Evolutionary conservation across 2,329 filamentous ascomycete species (phyloP).

Genomic region (Dothistroma pini): DNA sequence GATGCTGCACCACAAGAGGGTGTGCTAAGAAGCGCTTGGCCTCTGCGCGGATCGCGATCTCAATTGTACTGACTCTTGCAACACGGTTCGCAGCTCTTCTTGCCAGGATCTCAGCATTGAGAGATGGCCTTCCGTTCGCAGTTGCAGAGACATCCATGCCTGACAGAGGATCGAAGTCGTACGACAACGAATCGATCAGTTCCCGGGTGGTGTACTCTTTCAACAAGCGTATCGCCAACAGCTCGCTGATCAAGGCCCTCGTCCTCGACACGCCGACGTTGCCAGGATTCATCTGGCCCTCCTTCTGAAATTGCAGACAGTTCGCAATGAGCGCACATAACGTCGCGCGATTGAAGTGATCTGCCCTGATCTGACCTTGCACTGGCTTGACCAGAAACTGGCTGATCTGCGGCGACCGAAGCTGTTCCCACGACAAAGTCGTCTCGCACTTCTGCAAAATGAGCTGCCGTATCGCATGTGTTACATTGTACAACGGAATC

Average conservation of each 20-base stretch:
- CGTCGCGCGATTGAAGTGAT: constrained; percentile 81
- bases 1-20: constrained; percentile 84
- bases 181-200: constrained; percentile 88
- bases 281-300: constrained; percentile 74
- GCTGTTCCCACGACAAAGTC: constrained; percentile 88
- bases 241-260: constrained; percentile 81
- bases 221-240: constrained; percentile 82
- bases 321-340: constrained; percentile 91
- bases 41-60: constrained; percentile 88
- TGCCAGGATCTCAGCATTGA: constrained; percentile 27
- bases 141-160: constrained; percentile 58
- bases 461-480: constrained; percentile 82
- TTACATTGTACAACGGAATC: constrained; percentile 84
- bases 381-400: constrained; percentile 96
- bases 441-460: constrained; percentile 85
- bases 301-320: constrained; percentile 87
- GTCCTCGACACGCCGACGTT: constrained; percentile 82
- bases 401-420: constrained; percentile 91
- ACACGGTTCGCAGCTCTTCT: constrained; percentile 53
- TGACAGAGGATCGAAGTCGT: constrained; percentile 91
- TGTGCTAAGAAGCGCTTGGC: constrained; percentile 91
- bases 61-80: constrained; percentile 81
- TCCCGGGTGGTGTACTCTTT: constrained; percentile 87
- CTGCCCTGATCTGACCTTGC: constrained; percentile 77
- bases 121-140: constrained; percentile 26